Conservation (phyloP, 495 filamentous ascomycete genomes). For the Xylaria grammica region DNA sequence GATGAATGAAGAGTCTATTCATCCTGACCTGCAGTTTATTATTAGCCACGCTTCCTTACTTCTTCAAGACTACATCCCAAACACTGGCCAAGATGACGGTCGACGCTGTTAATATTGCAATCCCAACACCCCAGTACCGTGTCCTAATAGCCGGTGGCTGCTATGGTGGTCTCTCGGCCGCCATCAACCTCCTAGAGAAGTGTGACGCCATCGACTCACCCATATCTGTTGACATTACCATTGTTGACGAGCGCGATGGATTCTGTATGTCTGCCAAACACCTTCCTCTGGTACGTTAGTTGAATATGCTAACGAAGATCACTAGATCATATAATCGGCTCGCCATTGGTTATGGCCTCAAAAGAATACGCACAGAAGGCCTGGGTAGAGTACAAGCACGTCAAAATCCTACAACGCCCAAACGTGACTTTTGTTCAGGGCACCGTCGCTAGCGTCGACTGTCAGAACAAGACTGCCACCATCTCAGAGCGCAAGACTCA, state of each 20-base stretch:
- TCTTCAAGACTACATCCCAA: neutral
- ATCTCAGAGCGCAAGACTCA: conserved; percentile 40
- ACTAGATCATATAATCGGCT: conserved; percentile 66
- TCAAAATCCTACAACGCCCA: conserved; percentile 59
- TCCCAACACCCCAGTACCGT: conserved; percentile 36
- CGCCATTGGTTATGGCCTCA: conserved; percentile 65
- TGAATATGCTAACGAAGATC: conserved; percentile 22
- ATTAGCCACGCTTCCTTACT: neutral
- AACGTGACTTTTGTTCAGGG: conserved; percentile 63
- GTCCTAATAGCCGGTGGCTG: conserved; percentile 66
- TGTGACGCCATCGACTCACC: conserved; percentile 45
- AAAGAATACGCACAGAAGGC: conserved; percentile 58
- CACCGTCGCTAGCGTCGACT: conserved; percentile 59
- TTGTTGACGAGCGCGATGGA: conserved; percentile 74
- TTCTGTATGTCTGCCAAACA: conserved; percentile 58
- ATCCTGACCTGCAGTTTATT: neutral
- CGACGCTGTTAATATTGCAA: conserved; percentile 3
- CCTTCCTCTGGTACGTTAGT: neutral
- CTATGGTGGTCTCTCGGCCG: conserved; percentile 66
- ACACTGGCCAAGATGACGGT: conserved; percentile 13
- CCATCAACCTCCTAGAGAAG: conserved; percentile 65
- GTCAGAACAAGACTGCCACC: conserved; percentile 53
- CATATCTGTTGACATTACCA: conserved; percentile 64
- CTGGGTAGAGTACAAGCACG: conserved; percentile 66
- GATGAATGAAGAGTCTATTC: neutral